These are phyloP conservation scores for Haemoproteus tartakovskyi DNA, from an alignment of 169 alveolate species.

Conservation along the genomic window DNA sequence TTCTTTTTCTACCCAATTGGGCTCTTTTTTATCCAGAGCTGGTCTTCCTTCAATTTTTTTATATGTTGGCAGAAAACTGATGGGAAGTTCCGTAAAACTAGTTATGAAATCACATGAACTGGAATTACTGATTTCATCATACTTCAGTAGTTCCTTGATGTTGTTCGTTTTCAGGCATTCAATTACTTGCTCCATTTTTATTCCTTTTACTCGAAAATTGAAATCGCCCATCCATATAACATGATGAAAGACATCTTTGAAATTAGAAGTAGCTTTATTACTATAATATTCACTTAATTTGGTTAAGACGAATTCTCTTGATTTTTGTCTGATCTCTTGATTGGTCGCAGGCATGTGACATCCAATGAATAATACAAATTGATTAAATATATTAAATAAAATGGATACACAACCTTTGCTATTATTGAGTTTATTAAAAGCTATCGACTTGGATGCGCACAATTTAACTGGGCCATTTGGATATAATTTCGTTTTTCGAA, in stretches of 20 bases:
- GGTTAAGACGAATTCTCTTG: conserved; percentile 69
- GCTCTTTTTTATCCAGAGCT: conserved; percentile 65
- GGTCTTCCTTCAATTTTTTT: conserved; percentile 81
- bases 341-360: conserved; percentile 82
- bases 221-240: conserved; percentile 87
- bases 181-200: conserved; percentile 61
- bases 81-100: conserved; percentile 79
- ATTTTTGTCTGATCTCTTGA: conserved; percentile 72
- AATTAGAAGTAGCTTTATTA: conserved; percentile 65
- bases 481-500: conserved; percentile 59
- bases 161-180: conserved; percentile 35
- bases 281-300: conserved; percentile 73
- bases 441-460: conserved; percentile 68
- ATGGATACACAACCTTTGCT: conserved; percentile 84
- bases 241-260: conserved; percentile 83
- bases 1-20: conserved; percentile 78
- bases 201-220: conserved; percentile 74
- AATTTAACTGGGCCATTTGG: conserved; percentile 67
- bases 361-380: conserved; percentile 79
- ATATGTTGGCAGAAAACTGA: conserved; percentile 80
- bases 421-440: conserved; percentile 73
- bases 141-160: conserved; percentile 28
- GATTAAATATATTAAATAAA: conserved; percentile 70
- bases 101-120: conserved; percentile 36
- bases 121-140: conserved; percentile 34